phyloP scores from a whole-genome alignment of 371 early-diverging fungal genomes.

The Ordospora colligata region DNA sequence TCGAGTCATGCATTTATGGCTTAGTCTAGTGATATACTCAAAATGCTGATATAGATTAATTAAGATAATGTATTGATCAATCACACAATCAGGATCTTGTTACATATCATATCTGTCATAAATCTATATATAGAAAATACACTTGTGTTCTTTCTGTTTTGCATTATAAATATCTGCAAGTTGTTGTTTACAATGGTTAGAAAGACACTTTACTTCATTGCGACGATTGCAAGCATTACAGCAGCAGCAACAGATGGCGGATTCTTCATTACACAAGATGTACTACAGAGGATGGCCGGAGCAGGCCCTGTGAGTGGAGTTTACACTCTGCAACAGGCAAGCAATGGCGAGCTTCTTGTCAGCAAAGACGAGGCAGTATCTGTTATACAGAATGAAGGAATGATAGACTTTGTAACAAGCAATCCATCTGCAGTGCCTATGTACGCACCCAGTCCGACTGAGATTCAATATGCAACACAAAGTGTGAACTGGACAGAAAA shows the following conservation, averaged over 20 bases:
- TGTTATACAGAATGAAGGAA: background rate
- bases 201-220: background rate
- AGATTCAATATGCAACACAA: background rate
- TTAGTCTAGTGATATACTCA: no score
- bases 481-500: background rate
- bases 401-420: no score
- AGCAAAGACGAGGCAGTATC: background rate
- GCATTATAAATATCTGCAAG: background rate
- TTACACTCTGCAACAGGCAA: background rate
- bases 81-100: no score
- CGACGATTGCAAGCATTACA: background rate
- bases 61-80: no score
- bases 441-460: background rate
- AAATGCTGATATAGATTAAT: no score
- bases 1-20: no score
- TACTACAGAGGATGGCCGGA: background rate
- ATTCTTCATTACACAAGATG: background rate
- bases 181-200: background rate
- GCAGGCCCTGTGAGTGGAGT: background rate
- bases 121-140: slow-evolving; percentile 4
- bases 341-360: background rate
- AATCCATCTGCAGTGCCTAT: background rate
- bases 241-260: background rate
- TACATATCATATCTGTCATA: background rate
- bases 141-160: background rate